A percentile compares a stretch with the other conserved stretches of the same genome.
phyloP scores from a whole-genome alignment of 495 filamentous ascomycete species.

The Cenococcum geophilum region DNA sequence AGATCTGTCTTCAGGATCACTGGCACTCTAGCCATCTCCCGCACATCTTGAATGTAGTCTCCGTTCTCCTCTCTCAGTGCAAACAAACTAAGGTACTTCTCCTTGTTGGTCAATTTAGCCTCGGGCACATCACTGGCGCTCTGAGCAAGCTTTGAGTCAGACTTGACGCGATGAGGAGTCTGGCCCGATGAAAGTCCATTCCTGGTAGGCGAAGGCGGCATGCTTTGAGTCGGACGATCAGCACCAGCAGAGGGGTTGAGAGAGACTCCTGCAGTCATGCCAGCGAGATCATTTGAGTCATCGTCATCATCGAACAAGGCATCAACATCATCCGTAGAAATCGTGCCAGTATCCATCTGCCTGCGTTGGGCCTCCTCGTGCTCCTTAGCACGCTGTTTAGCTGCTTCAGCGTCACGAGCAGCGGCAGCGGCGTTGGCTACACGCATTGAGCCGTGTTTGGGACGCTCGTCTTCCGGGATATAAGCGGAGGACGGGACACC shows the following conservation, averaged over 20 bases:
- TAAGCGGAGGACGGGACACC: constrained; percentile 94
- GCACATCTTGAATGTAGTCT: constrained; percentile 95
- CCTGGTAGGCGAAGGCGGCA: constrained; percentile 84
- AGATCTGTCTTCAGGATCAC: constrained; percentile 97
- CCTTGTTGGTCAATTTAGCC: constrained; percentile 79
- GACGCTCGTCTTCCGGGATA: constrained; percentile 92
- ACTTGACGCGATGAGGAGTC: constrained; percentile 78
- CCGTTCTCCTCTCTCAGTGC: constrained; percentile 85
- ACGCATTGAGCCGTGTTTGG: constrained; percentile 64
- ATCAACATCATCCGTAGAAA: constrained; percentile 83
- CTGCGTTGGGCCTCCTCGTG: constrained; percentile 80
- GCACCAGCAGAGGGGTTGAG: constrained; percentile 52
- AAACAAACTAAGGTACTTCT: constrained; percentile 91
- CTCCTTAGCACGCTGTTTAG: constrained; percentile 70
- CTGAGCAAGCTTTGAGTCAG: constrained; percentile 82
- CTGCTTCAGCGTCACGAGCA: constrained; percentile 71
- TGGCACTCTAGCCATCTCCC: constrained; percentile 92
- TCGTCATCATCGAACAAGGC: constrained; percentile 93
- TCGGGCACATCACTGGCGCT: constrained; percentile 63
- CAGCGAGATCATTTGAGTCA: constrained; percentile 68
- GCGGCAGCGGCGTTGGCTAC: constrained; percentile 69
- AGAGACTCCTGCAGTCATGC: constrained; percentile 79
- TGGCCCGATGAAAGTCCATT: constrained; percentile 61
- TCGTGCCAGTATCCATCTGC: constrained; percentile 87
- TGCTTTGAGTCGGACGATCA: constrained; percentile 83